Evolutionary conservation across 805 yeast species (phyloP), one percentile per base, ranked within the genome.

Genomic region (Kodamaea nitidulidarum): DNA sequence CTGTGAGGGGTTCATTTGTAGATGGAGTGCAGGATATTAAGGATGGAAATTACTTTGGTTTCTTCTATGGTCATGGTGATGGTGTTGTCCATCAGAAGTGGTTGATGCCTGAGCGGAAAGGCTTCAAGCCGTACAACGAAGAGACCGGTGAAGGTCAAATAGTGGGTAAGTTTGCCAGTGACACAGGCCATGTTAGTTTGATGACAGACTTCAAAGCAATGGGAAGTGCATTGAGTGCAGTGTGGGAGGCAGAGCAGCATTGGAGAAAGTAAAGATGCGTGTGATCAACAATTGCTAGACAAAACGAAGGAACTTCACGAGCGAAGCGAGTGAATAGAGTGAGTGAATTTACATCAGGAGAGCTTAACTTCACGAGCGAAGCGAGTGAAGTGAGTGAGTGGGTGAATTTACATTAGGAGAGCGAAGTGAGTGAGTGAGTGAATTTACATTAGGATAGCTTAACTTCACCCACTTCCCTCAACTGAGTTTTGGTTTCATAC

Each of bases 51-150:
- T 88, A 84, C 62, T 78, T 74, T 46, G 81, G 85, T 50, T 83
- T 87, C 50, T 78, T 74, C 50, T 88, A 86, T 52, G 95, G 95
- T 0, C 86, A 87, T 4, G 97, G 97, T 11, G 97, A 90, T 58
- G 97, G 97, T 31, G 96, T 90, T 14, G 87, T 87, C 1, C 85
- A 85, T 59, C 85, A 83, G 48, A 76, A 76, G 46, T 83, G 88
- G 84, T 61, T 85, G 35, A 76, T 88, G 76, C 97, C 96, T 0
- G 85, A 83, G 47, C 63, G 63, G 30, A 71, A 73, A 45, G 95
- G 91, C 0, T 88, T 84, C 52, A 28, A 40, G 2, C 42, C 46
- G n/a, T 61, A 52, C 39, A 54, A 68, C 42, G 46, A 50, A 5
- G 44, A 45, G 3, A 53, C 63, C 1, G 62, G 64, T 1, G 45